Conservation (phyloP, 108 stramenopile species). For the Parmales sp. region DNA sequence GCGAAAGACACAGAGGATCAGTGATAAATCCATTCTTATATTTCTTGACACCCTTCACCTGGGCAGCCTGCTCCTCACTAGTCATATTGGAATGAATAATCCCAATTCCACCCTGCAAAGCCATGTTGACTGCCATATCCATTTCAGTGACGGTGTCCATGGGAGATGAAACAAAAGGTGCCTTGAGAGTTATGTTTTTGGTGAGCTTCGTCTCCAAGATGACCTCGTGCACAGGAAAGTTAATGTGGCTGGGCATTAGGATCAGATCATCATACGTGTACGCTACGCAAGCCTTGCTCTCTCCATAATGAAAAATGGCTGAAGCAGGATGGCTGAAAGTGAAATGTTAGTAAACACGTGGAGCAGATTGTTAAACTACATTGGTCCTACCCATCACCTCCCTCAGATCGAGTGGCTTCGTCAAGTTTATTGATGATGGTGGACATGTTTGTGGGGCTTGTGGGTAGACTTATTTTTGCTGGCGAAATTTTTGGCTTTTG, state of each 20-base stretch:
- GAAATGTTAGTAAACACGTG: neutral
- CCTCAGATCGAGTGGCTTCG: constrained; percentile 1
- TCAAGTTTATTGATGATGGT: neutral
- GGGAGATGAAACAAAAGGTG: constrained; percentile 93
- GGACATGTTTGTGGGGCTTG: neutral
- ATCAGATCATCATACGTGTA: constrained; percentile 98
- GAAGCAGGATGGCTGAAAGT: neutral
- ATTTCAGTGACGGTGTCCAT: constrained; percentile 99
- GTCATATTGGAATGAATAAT: constrained; percentile 98
- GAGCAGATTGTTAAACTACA: neutral
- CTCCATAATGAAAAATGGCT: neutral
- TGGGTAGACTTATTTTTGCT: no score
- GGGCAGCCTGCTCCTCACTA: constrained; percentile 80
- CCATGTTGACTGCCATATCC: constrained; percentile 97
- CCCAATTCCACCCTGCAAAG: constrained; percentile 96
- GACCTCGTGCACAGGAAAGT: constrained; percentile 82
- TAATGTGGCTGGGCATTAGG: constrained; percentile 94
- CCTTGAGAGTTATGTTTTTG: constrained; percentile 75
- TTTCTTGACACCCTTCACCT: constrained; percentile 86
- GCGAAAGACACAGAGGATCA: constrained; percentile 88
- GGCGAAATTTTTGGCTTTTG: no score
- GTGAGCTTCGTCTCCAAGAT: constrained; percentile 83
- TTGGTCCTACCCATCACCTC: neutral
- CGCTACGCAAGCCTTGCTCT: constrained; percentile 50
- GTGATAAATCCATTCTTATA: constrained; percentile 99